Percentiles rank a stretch among this genome's conserved stretches.
These are phyloP conservation scores for Corylus heterophylla DNA, from an alignment of 306 rosid species.

Conservation along the genomic window DNA sequence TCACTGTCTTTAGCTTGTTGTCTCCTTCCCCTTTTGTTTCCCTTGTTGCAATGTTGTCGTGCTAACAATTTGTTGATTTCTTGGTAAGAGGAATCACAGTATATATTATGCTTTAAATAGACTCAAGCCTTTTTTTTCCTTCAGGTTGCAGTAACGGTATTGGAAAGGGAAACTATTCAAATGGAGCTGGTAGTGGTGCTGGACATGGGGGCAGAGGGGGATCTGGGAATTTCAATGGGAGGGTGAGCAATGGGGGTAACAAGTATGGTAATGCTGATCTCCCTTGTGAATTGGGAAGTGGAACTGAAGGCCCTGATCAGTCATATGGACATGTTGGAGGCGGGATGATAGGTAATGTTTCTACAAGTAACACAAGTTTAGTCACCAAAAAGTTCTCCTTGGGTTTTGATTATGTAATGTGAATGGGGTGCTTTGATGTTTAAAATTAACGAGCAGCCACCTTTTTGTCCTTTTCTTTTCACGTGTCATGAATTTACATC, in stretches of 20 bases:
- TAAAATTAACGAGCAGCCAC: neutral
- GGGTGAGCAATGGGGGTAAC: conserved; percentile 74
- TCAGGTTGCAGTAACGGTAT: conserved; percentile 92
- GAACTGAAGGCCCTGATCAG: conserved; percentile 77
- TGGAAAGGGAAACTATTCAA: conserved; percentile 92
- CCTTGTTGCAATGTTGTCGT: conserved; percentile 12
- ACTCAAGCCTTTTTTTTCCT: conserved; percentile 30
- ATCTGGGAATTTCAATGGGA: conserved; percentile 84
- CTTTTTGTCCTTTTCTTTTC: neutral
- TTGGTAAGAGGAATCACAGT: neutral
- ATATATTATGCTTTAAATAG: conserved; percentile 35
- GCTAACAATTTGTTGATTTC: conserved; percentile 14
- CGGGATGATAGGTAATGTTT: conserved; percentile 85
- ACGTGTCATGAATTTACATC: conserved; percentile 13
- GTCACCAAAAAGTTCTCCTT: conserved; percentile 16
- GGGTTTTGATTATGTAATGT: conserved; percentile 22
- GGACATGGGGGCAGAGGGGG: conserved; percentile 99
- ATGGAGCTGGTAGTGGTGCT: conserved; percentile 99
- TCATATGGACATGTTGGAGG: conserved; percentile 81
- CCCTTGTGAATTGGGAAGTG: conserved; percentile 98
- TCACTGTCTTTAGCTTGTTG: conserved; percentile 5
- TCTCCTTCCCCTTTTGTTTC: conserved; percentile 22
- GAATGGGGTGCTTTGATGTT: conserved; percentile 14
- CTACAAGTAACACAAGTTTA: conserved; percentile 9
- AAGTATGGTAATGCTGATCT: conserved; percentile 89